Base-by-base conservation (phyloP, 495 filamentous ascomycete species). In the Trypethelium eluteriae region DNA sequence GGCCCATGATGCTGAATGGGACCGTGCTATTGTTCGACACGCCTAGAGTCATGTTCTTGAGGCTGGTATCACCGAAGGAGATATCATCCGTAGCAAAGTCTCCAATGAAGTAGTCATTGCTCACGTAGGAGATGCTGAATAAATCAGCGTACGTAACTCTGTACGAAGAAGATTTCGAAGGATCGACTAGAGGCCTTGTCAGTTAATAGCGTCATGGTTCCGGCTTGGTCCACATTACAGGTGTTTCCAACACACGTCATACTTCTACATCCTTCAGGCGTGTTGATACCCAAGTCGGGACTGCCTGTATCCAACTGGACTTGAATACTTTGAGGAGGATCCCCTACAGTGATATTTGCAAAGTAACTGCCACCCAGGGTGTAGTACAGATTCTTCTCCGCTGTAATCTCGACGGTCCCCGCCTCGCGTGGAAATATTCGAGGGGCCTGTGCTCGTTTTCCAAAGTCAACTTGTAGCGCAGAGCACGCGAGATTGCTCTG, bases 251-350 rank as follows among this genome's bases (percentile, higher is more conserved):
- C 41, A 44, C 41, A 44, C 41, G 6, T 44, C 41, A 14, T 44
- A 44, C 14, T 44, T 14, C 14, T 44, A 14, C 41, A 44, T 44
- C 41, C 41, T 7, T 44, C 6, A 44, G 41, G 41, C 41, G 41
- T 44, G 14, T 44, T 44, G 41, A 44, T 44, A 44, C 41, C 41
- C 14, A 44, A 44, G 59, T 70, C 65, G 2, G 68, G 67, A 25
- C 68, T 70, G 50, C 70, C 70, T 16, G 70, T 72, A 41, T 72
- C 70, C n/a, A 72, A 62, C 34, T 70, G 66, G 38, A 72, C 65
- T 50, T 63, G 62, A 35, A 70, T 62, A 14, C 53, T 10, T 59
- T 72, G 70, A 2, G 70, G 70, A 12, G 70, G 70, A 1, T 68
- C 67, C 64, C 70, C 70, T 50, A 72, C 64, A 7, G 69, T 68